Base-by-base conservation (phyloP, 768 basidiomycete species). In the Leucocoprinus birnbaumii region DNA sequence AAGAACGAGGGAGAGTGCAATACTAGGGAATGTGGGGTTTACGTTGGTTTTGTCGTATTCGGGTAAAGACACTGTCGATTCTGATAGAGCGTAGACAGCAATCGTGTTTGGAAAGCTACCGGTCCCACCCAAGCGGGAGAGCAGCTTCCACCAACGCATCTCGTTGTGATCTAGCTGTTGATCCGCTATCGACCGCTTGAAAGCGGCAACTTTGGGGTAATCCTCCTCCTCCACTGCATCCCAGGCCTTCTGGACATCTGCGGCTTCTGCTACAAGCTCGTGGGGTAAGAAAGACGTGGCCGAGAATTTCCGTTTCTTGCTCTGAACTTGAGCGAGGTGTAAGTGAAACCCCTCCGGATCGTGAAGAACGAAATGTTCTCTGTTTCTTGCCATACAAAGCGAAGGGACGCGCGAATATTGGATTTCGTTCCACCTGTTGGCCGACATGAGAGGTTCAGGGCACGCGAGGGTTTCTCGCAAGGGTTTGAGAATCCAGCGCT, bases 261-360 rank as follows among this genome's bases (percentile, higher is more conserved):
- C 16, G 6, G 76, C 74, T 57, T 83, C 69, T 6, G 63, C 65
- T n/a, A 85, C 70, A 26, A 88, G 71, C 62, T 82, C 73, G 59
- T 89, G 85, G 1, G 88, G 87, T 55, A 85, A 65, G 13, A 89
- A 78, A 3, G 83, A 82, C 3, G 86, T 86, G 3, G 87, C 88
- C 45, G 80, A 82, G 56, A 90, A 86, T 22, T 61, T 71, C 60
- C 66, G 71, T 62, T 75, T 75, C 1, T 86, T 86, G 2, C 64
- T 66, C 61, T 84, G 79, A 24, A 89, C 85, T 1, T 74, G 71
- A 3, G 69, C 58, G 2, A 90, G 73, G 63, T 85, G 89, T 51
- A 68, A 61, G 57, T 79, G 64, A 68, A 89, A 89, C 7, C 88
- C 73, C 2, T 73, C 70, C 0, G 71, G 70, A 56, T 91, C 87